Evolutionary conservation across 192 early-diverging fungal species (phyloP).

Genomic region (Coemansia sp.): DNA sequence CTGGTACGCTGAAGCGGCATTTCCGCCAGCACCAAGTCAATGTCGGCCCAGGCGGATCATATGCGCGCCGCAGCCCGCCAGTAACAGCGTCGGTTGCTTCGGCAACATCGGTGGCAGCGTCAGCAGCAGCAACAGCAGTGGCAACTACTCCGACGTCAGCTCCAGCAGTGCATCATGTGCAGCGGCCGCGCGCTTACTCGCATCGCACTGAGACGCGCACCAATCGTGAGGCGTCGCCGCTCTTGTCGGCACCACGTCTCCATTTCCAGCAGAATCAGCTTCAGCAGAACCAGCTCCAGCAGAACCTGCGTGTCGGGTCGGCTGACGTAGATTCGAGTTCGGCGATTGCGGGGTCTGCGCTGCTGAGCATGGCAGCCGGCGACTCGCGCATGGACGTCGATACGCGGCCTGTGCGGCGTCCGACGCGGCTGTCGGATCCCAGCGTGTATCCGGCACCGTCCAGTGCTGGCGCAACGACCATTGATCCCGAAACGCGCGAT

Average conservation of each 20-base stretch:
- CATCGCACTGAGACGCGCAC: constrained; percentile 42
- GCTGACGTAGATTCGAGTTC: constrained; percentile 45
- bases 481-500: constrained; percentile 45
- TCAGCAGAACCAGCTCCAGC: not conserved
- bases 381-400: constrained; percentile 31
- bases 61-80: constrained; percentile 35
- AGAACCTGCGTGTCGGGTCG: constrained; percentile 2
- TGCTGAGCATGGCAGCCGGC: constrained; percentile 55
- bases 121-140: constrained; percentile 3
- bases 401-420: constrained; percentile 19
- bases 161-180: not conserved
- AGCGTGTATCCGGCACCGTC: constrained; percentile 36
- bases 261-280: constrained; percentile 5
- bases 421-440: constrained; percentile 43
- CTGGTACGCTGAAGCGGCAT: constrained; percentile 55
- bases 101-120: not conserved
- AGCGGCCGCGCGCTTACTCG: constrained; percentile 52
- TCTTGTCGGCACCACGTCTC: constrained; percentile 11
- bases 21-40: constrained; percentile 54
- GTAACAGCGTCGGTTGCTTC: not conserved
- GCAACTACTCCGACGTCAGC: not conserved
- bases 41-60: constrained; percentile 14
- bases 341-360: constrained; percentile 50
- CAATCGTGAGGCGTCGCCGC: constrained; percentile 43
- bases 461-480: constrained; percentile 10